Percentiles rank a stretch among this genome's conserved stretches.
Evolutionary conservation across 495 filamentous ascomycete species (phyloP).

Genomic region (Penicillium argentinense): DNA sequence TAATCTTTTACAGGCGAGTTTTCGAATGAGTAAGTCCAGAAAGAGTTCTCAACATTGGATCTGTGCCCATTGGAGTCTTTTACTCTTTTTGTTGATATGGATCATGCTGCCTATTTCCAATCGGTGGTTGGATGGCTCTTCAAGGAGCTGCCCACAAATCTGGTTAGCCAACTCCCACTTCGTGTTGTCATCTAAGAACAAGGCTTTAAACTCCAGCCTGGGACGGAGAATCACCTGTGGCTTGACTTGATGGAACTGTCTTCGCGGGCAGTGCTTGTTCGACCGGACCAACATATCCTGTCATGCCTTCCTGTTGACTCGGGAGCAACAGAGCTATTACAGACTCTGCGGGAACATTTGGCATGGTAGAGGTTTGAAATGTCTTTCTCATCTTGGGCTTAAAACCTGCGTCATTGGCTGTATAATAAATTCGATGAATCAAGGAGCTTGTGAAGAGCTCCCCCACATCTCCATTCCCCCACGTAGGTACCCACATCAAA

Average conservation of each 20-base stretch:
- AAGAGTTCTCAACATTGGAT: constrained; percentile 33
- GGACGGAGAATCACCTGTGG: constrained; percentile 12
- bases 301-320: constrained; percentile 4
- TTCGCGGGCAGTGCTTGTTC: constrained; percentile 25
- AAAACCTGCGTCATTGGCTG: too few species aligned
- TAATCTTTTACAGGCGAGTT: constrained; percentile 30
- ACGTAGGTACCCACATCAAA: too few species aligned
- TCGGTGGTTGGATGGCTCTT: constrained; percentile 4
- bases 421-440: too few species aligned
- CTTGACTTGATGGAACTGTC: constrained; percentile 16
- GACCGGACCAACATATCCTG: constrained; percentile 41
- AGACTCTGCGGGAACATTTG: constrained; percentile 11
- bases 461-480: too few species aligned
- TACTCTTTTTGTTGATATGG: constrained; percentile 23
- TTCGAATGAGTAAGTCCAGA: constrained; percentile 11
- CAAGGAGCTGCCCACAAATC: not conserved
- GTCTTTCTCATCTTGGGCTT: too few species aligned
- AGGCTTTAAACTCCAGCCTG: constrained; percentile 15
- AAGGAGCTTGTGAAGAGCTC: too few species aligned
- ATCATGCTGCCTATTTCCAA: constrained; percentile 7
- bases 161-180: not conserved
- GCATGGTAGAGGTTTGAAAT: too few species aligned
- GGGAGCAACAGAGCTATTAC: constrained; percentile 2
- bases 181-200: not conserved
- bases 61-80: constrained; percentile 28